Percentiles rank a stretch among this genome's conserved stretches.
Evolutionary conservation across 2,329 filamentous ascomycete species (phyloP).

Genomic region (Aspergillus tanneri): DNA sequence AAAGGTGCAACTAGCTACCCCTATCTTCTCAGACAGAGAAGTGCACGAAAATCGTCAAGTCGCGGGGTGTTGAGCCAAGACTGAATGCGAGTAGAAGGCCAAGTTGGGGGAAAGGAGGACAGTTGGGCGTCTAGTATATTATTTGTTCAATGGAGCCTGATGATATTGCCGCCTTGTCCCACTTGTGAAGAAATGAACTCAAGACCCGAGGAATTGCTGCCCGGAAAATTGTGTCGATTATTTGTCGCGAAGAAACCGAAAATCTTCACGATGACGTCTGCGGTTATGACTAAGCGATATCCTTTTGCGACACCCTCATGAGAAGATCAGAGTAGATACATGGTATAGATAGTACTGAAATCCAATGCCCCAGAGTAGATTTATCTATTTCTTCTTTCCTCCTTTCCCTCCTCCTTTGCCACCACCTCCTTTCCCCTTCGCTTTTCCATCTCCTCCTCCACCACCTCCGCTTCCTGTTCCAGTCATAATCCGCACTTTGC

Average conservation of each 20-base stretch:
- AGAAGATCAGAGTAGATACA: background rate
- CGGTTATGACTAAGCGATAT: slow-evolving; percentile 7
- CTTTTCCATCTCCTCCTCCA: slow-evolving; percentile 37
- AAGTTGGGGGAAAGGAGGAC: slow-evolving; percentile 1
- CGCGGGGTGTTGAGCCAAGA: slow-evolving; percentile 6
- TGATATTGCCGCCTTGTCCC: background rate
- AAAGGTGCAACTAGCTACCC: background rate
- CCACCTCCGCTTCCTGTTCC: slow-evolving; percentile 56
- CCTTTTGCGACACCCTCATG: background rate
- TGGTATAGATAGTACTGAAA: background rate
- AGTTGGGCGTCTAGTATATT: slow-evolving; percentile 1
- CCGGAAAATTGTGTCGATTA: background rate
- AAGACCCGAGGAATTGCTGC: background rate
- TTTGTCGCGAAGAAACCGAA: slow-evolving; percentile 1
- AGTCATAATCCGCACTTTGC: slow-evolving; percentile 77
- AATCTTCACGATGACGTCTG: slow-evolving; percentile 13
- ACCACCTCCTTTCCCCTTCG: slow-evolving; percentile 41
- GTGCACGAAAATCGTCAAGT: slow-evolving; percentile 1
- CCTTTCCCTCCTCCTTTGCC: slow-evolving; percentile 33
- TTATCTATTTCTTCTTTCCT: slow-evolving; percentile 42
- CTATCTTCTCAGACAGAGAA: background rate
- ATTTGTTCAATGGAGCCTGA: slow-evolving; percentile 3
- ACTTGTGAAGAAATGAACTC: slow-evolving; percentile 1
- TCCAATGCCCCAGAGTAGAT: background rate
- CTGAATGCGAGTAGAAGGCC: background rate